Evolutionary conservation across 768 basidiomycete species (phyloP).

Genomic region (Paxillus rubicundulus): DNA sequence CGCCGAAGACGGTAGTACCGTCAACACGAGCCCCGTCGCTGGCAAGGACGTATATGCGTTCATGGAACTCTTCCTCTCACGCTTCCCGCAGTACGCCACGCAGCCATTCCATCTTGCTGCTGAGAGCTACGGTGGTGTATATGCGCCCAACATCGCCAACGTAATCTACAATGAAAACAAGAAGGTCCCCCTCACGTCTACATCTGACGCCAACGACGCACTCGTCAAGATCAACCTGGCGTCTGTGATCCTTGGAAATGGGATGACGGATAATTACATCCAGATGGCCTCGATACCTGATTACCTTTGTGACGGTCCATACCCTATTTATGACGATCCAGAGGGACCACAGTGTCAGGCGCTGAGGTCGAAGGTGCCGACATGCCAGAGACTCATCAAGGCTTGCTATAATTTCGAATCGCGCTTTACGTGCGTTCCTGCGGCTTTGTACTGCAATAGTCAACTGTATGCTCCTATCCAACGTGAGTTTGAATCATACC

Average conservation of each 20-base stretch:
- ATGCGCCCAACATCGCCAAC: constrained; percentile 82
- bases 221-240: constrained; percentile 75
- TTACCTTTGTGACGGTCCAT: constrained; percentile 79
- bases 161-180: constrained; percentile 80
- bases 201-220: constrained; percentile 36
- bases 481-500: constrained; percentile 42
- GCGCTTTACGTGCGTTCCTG: constrained; percentile 68
- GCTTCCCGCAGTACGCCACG: constrained; percentile 70
- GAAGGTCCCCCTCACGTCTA: constrained; percentile 44
- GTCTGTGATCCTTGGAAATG: constrained; percentile 86
- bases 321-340: constrained; percentile 73
- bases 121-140: constrained; percentile 78
- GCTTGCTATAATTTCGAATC: constrained; percentile 64
- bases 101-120: constrained; percentile 77
- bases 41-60: constrained; percentile 90
- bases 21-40: constrained; percentile 79
- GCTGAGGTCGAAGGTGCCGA: constrained; percentile 61
- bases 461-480: constrained; percentile 71
- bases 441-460: constrained; percentile 74
- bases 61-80: constrained; percentile 74
- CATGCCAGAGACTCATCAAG: constrained; percentile 71
- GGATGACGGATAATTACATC: constrained; percentile 75
- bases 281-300: constrained; percentile 84
- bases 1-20: constrained; percentile 65
- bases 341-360: constrained; percentile 63